Evolutionary conservation across 306 rosid species (phyloP).

Genomic region (Oxytropis ochrocephala): DNA sequence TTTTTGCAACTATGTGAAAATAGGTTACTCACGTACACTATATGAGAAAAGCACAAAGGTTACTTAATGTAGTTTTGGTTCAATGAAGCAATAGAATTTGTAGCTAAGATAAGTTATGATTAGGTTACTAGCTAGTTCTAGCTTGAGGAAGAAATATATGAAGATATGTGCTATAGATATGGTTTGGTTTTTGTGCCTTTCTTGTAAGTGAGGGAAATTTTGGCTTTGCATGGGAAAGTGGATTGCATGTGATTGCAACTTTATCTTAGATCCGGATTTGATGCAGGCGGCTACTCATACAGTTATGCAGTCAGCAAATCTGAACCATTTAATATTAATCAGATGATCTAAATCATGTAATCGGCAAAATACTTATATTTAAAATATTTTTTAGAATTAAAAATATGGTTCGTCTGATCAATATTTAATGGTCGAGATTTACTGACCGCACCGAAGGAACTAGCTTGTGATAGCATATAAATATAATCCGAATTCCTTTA

Average conservation of each 20-base stretch:
- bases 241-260: constrained; percentile 45
- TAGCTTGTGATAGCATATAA: no score
- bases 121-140: not conserved
- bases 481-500: not conserved
- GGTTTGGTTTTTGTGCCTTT: constrained; percentile 66
- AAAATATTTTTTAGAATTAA: no score
- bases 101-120: not conserved
- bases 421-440: no score
- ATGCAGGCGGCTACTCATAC: no score
- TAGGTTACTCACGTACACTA: no score
- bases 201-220: constrained; percentile 89
- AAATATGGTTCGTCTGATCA: no score
- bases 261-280: no score
- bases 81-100: constrained; percentile 1
- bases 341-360: no score
- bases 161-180: constrained; percentile 21
- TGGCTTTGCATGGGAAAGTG: constrained; percentile 63
- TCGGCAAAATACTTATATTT: no score
- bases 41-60: not conserved
- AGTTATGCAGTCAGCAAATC: no score
- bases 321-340: no score
- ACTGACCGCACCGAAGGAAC: no score
- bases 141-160: constrained; percentile 4
- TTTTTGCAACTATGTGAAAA: constrained; percentile 7
- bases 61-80: not conserved